A percentile compares a stretch with the other conserved stretches of the same genome.
phyloP scores from a whole-genome alignment of 1,284 basidiomycete species.

The Pyrrhoderma lamaoense region DNA sequence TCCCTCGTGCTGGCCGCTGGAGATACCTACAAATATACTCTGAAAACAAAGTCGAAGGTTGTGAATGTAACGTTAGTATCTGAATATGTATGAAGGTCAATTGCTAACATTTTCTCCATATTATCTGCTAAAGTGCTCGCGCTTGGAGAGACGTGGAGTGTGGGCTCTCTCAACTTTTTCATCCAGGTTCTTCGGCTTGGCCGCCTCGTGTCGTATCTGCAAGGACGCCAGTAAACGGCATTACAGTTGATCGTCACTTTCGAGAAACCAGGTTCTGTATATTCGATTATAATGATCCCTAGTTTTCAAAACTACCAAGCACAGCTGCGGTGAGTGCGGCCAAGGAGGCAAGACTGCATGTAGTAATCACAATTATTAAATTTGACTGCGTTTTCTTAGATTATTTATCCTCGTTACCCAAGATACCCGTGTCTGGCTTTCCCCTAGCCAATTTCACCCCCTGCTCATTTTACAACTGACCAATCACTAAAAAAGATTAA shows the following conservation, averaged over 20 bases:
- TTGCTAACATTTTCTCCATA: conserved; percentile 15
- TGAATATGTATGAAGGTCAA: too few species aligned
- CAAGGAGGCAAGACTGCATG: too few species aligned
- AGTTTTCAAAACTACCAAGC: conserved; percentile 1
- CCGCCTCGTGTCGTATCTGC: conserved; percentile 27
- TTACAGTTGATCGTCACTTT: conserved; percentile 60
- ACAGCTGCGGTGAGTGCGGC: conserved; percentile 1
- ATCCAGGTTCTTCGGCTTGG: conserved; percentile 28
- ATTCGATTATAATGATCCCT: conserved; percentile 34
- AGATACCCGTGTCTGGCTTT: background rate
- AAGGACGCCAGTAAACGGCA: conserved; percentile 37
- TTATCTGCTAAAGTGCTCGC: conserved; percentile 48
- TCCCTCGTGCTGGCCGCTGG: conserved; percentile 63
- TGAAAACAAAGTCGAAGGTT: conserved; percentile 57
- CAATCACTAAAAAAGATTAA: background rate
- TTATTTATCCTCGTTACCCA: conserved; percentile 12
- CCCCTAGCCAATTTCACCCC: too few species aligned
- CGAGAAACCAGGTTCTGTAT: conserved; percentile 56
- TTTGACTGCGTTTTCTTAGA: too few species aligned
- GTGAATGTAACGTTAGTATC: conserved; percentile 62
- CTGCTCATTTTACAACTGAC: too few species aligned
- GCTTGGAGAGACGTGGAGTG: conserved; percentile 61
- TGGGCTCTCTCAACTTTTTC: conserved; percentile 53
- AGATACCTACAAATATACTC: conserved; percentile 56
- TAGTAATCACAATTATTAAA: too few species aligned